Base-by-base conservation (phyloP, 441 rosid genomes). In the Viola pubescens region DNA sequence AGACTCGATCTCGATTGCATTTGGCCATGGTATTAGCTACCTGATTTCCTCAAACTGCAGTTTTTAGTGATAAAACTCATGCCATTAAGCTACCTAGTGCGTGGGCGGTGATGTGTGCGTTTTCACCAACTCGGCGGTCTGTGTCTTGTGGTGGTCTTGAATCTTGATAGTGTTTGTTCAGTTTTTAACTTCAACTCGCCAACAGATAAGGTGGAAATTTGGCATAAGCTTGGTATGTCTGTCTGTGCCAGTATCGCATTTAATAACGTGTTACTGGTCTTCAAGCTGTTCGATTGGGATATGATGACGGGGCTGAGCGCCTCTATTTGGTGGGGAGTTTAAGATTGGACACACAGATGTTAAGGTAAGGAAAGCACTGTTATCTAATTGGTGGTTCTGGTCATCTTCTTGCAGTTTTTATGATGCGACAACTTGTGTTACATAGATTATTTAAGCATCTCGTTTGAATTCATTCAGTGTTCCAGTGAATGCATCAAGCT, bases 101-200 rank as follows among this genome's bases (percentile, higher is more conserved):
- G 0, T 87, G 97, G 97, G 95, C 91, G 72, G 91, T 87, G 99
- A 84, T 97, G 12, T 91, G 98, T 71, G 99, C 97, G 48, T 94
- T 94, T 78, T 89, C 95, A 56, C 96, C 99, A 0, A 80, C 79
- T 39, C 90, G 99, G 60, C 97, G 85, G 64, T 81, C 91, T 3
- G 98, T 94, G 72, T 95, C 99, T 38, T 87, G 95, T 68, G 98
- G 99, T 57, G 99, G 98, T 65, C 94, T 91, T 19, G 26, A 19
- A 19, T 19, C 26, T 19, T 61, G 98, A 94, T 62, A 87, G 92
- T 60, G 85, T 81, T 39, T 91, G 95, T 77, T 88, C 98, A 52
- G 82, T 94, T 69, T 91, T 94, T 73, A 88, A 84, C 77, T 83
- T 94, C 56, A 94, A 81, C 77, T 84, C 94, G 9, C 79, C 86